phyloP scores from a whole-genome alignment of 2,329 filamentous ascomycete species.

The Endoconidiophora polonica region DNA sequence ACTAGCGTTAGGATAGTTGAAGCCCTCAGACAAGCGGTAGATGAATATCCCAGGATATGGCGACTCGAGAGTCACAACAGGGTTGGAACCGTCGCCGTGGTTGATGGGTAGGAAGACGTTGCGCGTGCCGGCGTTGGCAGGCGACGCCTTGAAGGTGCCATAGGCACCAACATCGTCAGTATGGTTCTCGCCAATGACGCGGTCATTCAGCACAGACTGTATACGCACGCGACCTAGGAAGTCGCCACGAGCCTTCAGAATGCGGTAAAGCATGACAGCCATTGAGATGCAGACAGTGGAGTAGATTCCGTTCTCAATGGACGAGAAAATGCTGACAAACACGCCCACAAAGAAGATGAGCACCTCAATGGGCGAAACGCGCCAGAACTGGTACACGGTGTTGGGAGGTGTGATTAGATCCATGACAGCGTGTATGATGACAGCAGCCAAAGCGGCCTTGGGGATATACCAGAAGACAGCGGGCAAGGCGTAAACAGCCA shows the following conservation, averaged over 20 bases:
- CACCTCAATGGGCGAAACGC: conserved; percentile 76
- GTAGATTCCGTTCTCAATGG: conserved; percentile 83
- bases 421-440: conserved; percentile 91
- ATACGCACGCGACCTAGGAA: conserved; percentile 69
- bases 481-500: conserved; percentile 79
- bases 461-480: conserved; percentile 91
- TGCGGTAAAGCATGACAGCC: conserved; percentile 57
- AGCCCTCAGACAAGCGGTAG: conserved; percentile 85
- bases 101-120: conserved; percentile 78
- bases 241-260: conserved; percentile 60
- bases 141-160: conserved; percentile 33
- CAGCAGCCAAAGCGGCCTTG: conserved; percentile 59
- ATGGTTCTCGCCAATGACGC: conserved; percentile 47
- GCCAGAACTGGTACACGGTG: conserved; percentile 89
- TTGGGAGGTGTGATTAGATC: conserved; percentile 85
- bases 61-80: conserved; percentile 57
- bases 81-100: conserved; percentile 82
- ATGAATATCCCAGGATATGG: conserved; percentile 91
- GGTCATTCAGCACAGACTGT: conserved; percentile 67
- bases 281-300: conserved; percentile 55
- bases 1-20: conserved; percentile 90
- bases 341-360: conserved; percentile 89
- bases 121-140: conserved; percentile 29
- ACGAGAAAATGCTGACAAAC: conserved; percentile 70
- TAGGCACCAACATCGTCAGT: conserved; percentile 32